Percentiles rank a stretch among this genome's conserved stretches.
phyloP scores from a whole-genome alignment of 2,329 filamentous ascomycete species.

The Rutstroemia sydowiana region DNA sequence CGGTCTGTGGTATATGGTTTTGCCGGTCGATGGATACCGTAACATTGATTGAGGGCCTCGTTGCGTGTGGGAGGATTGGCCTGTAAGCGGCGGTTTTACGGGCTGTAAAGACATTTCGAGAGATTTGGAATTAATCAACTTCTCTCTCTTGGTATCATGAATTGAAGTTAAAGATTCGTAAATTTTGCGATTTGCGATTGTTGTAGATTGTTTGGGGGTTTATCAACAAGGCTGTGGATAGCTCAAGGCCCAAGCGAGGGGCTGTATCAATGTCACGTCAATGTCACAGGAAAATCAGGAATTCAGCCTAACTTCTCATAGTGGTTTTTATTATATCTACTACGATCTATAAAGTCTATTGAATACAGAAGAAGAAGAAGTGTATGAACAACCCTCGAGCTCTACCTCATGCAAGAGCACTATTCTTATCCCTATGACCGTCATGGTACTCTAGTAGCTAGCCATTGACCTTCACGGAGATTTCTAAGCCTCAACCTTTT shows the following conservation, averaged over 20 bases:
- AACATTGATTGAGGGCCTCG: slow-evolving; percentile 48
- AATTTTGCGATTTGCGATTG: not conserved
- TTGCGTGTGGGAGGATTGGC: slow-evolving; percentile 20
- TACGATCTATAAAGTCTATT: no score
- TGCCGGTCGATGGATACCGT: slow-evolving; percentile 84
- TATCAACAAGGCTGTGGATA: not conserved
- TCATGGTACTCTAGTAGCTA: no score
- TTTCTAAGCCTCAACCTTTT: no score
- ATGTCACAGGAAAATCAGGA: not conserved
- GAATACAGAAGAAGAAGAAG: no score
- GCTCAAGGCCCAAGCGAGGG: not conserved
- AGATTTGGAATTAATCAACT: not conserved
- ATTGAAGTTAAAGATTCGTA: not conserved
- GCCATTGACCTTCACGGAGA: no score
- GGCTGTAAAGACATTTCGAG: slow-evolving; percentile 29
- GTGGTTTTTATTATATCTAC: no score
- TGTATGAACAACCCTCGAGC: no score
- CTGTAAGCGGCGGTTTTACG: slow-evolving; percentile 22
- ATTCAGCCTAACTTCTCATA: no score
- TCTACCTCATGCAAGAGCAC: no score
- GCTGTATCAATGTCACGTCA: no score
- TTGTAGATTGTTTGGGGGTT: not conserved
- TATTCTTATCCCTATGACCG: no score
- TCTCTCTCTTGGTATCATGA: not conserved
- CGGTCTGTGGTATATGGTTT: slow-evolving; percentile 96